These are phyloP conservation scores for Begonia fuchsioides DNA, from an alignment of 306 rosid genomes.

Conservation along the genomic window DNA sequence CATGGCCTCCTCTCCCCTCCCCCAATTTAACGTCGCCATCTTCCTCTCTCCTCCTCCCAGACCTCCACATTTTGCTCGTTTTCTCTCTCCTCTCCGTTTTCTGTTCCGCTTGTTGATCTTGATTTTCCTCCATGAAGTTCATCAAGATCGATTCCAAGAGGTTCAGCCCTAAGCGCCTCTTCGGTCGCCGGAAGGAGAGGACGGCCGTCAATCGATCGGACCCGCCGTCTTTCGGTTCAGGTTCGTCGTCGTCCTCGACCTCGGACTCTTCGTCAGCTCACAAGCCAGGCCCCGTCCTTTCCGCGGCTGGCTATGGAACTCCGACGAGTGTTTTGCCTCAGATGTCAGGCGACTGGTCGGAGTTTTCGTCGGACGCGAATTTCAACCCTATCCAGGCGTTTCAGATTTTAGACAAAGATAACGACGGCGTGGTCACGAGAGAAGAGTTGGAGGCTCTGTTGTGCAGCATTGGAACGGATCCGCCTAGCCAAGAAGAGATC, in stretches of 20 bases:
- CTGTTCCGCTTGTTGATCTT: not conserved
- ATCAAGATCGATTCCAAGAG: conserved; percentile 25
- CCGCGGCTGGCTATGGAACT: too few species aligned
- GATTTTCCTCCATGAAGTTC: conserved; percentile 33
- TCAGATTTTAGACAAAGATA: conserved; percentile 43
- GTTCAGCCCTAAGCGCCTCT: conserved; percentile 41
- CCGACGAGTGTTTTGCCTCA: conserved; percentile 59
- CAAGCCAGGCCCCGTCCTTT: conserved; percentile 7
- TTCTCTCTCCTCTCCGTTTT: too few species aligned
- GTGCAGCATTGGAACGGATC: conserved; percentile 30
- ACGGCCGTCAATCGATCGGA: conserved; percentile 37
- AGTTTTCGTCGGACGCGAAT: conserved; percentile 16
- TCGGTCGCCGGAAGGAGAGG: conserved; percentile 34
- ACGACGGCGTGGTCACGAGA: conserved; percentile 41
- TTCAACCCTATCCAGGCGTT: conserved; percentile 33
- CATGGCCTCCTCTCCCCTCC: conserved; percentile 16
- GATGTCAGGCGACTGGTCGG: conserved; percentile 35
- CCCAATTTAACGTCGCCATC: conserved; percentile 39
- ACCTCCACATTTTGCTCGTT: not conserved
- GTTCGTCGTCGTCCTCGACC: conserved; percentile 17
- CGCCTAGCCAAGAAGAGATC: conserved; percentile 36
- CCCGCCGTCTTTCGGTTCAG: conserved; percentile 46
- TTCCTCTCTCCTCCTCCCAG: conserved; percentile 13
- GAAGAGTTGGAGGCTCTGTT: conserved; percentile 46
- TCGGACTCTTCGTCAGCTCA: conserved; percentile 11